Percentiles rank a stretch among this genome's conserved stretches.
Evolutionary conservation across 2,329 filamentous ascomycete species (phyloP).

Genomic region (Colletotrichum tropicale): DNA sequence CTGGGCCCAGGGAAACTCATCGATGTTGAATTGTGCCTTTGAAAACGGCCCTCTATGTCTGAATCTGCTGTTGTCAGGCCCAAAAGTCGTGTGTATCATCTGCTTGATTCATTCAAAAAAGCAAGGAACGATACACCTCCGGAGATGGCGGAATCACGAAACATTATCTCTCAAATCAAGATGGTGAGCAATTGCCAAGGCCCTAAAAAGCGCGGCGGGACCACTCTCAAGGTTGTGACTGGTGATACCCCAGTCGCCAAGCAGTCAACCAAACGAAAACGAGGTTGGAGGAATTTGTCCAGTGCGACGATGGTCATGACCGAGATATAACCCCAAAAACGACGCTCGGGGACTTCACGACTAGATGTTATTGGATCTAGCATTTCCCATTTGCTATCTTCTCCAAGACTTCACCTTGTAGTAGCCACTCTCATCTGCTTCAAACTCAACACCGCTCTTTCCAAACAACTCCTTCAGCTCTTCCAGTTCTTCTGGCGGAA

Average conservation of each 20-base stretch:
- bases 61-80: rapidly evolving
- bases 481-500: not conserved
- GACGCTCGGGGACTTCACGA: rapidly evolving
- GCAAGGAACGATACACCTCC: not conserved
- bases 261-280: not conserved
- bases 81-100: not conserved
- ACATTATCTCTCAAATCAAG: not conserved
- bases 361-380: not conserved
- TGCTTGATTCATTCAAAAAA: not conserved
- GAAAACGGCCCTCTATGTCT: rapidly evolving
- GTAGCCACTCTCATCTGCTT: not conserved
- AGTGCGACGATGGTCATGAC: not conserved
- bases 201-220: not conserved
- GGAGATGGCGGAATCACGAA: not conserved
- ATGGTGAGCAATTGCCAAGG: not conserved
- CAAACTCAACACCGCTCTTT: not conserved
- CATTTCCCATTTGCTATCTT: not conserved
- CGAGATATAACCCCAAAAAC: not conserved
- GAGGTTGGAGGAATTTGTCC: not conserved
- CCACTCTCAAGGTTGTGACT: not conserved
- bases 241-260: not conserved
- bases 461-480: not conserved
- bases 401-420: not conserved
- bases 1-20: not conserved
- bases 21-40: not conserved